Conservation (phyloP, 805 yeast genomes). For the Tetrapisispora namnaoensis region DNA sequence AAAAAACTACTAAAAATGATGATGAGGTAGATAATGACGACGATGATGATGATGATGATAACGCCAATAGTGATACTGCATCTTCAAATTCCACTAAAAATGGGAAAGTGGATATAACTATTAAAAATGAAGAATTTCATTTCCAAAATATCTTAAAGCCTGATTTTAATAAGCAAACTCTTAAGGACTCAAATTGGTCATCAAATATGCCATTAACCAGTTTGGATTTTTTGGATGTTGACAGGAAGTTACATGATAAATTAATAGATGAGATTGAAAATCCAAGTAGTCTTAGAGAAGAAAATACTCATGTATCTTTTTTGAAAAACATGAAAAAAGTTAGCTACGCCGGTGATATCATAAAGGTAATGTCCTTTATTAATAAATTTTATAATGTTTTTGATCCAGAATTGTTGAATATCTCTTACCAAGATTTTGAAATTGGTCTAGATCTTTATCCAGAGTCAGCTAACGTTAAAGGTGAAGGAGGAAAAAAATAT, state of each 20-base stretch:
- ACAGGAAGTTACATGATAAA: background rate
- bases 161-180: background rate
- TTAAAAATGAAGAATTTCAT: background rate
- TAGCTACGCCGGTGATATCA: constrained; percentile 22
- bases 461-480: background rate
- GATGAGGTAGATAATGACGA: background rate
- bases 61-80: background rate
- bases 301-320: constrained; percentile 6
- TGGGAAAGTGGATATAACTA: background rate
- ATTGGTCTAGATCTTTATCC: constrained; percentile 23
- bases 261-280: background rate
- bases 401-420: constrained; percentile 13
- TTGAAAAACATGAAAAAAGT: constrained; percentile 13
- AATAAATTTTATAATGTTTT: constrained; percentile 21
- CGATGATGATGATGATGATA: background rate
- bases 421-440: constrained; percentile 27
- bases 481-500: background rate
- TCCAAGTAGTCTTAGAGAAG: background rate
- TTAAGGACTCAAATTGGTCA: constrained; percentile 14
- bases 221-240: constrained; percentile 7
- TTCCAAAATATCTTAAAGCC: constrained; percentile 1
- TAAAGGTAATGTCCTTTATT: constrained; percentile 25
- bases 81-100: background rate
- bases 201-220: constrained; percentile 20
- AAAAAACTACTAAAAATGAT: background rate